Base-by-base conservation (phyloP, 768 basidiomycete genomes). In the Tremella fuciformis region DNA sequence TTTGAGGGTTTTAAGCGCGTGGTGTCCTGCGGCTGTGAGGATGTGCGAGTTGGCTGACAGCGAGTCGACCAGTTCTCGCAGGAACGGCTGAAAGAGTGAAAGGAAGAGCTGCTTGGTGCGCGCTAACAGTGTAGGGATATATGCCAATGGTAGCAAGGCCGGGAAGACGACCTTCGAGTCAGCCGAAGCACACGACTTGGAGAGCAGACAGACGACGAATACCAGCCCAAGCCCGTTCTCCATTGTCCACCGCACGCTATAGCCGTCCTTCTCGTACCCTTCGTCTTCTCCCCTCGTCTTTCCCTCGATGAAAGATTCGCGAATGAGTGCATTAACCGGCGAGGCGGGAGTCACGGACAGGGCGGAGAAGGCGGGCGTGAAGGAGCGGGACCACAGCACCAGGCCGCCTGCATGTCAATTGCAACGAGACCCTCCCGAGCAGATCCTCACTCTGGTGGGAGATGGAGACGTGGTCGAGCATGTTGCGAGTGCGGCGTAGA, bases 401-500 rank as follows among this genome's bases (percentile, higher is more conserved):
- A 96, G 80, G 34, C 94, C 94, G 59, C 91, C 92, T 92, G 72
- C 1, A 48, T 48, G 26, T 58, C 37, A 54, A 57, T 42, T 26
- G 9, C 3, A 19, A 15, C 0, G 9, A 3, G 2, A 1, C 19
- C 8, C n/a, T 8, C 18, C 21, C 39, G 24, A 51, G 50, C 15
- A 25, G 15, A 24, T 19, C 16, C 75, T 54, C 60, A 87, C 91
- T 91, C 83, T 89, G 89, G 77, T 92, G 91, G 8, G 90, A 90
- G 70, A 97, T 94, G 25, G 91, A 92, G 76, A 91, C 90, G 78
- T 92, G 89, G 79, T 97, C 93, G 58, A 96, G 84, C 91, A 96
- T 96, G 29, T 18, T 60, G 50, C 8, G 18, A n/a, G 21, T 24
- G 51, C 8, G 19, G 2, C 8, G 21, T 22, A 11, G 24, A 42